A percentile compares a stretch with the other conserved stretches of the same genome.
Evolutionary conservation across 306 rosid genomes (phyloP).

Genomic region (Purshia tridentata): DNA sequence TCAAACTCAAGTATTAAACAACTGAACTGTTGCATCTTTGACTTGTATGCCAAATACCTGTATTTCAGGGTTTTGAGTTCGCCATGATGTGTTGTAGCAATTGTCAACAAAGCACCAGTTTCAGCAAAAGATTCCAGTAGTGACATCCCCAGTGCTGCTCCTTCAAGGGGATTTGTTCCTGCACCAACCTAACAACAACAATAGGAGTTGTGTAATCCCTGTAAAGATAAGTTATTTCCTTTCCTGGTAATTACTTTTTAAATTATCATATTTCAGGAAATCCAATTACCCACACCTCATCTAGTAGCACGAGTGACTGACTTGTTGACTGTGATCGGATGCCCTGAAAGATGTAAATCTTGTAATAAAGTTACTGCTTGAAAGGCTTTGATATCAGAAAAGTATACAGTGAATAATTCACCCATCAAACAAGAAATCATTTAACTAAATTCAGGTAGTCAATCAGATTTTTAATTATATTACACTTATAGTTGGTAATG

Average conservation of each 20-base stretch:
- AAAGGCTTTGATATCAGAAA: conserved; percentile 4
- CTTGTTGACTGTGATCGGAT: conserved; percentile 69
- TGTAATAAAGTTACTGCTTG: conserved; percentile 21
- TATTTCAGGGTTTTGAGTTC: conserved; percentile 96
- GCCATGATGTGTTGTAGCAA: conserved; percentile 97
- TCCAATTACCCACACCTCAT: conserved; percentile 53
- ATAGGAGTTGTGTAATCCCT: conserved; percentile 8
- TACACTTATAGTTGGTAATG: conserved; percentile 1
- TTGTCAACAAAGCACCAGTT: conserved; percentile 68
- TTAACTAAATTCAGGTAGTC: not conserved
- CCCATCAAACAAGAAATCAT: not conserved
- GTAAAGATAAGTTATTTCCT: not conserved
- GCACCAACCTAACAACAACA: conserved; percentile 80
- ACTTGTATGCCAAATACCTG: conserved; percentile 52
- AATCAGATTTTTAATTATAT: not conserved
- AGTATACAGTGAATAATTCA: not conserved
- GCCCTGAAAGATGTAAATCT: conserved; percentile 55
- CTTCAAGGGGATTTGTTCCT: conserved; percentile 97
- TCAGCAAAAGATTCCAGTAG: conserved; percentile 82
- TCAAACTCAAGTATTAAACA: not conserved
- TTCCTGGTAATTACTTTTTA: conserved; percentile 10
- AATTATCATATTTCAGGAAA: not conserved
- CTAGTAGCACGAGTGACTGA: conserved; percentile 78
- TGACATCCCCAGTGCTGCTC: conserved; percentile 96
- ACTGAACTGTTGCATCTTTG: conserved; percentile 19